Base-by-base conservation (phyloP, 345 rosid species). In the Moricandia moricandioides region DNA sequence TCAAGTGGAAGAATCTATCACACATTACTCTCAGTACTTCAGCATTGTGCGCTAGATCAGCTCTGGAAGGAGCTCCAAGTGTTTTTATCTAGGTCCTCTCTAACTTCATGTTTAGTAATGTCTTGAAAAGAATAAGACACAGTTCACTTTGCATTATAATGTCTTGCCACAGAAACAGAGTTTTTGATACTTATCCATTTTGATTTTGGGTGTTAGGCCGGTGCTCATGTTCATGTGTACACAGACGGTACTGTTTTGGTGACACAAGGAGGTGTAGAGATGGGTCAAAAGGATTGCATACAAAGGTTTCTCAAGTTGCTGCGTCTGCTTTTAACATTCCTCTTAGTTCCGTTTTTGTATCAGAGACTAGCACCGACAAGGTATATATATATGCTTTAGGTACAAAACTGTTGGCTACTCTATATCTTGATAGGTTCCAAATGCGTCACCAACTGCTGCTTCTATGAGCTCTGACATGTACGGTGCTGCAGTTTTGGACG, bases 261-360 rank as follows among this genome's bases (percentile, higher is more conserved):
- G 62, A 84, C 97, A 30, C 97, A 91, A 76, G 98, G 97, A 65
- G 98, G 97, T 59, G 97, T 94, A 51, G 98, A 94, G 83, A 94
- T 94, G 98, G 97, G 98, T 30, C 98, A 90, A n/a, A n/a, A 88
- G 98, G 98, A 60, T 85, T 94, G 65, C 97, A 91, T 82, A 94
- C 98, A 65, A 94, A 94, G 82, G 89, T 94, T 49, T 96, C 97
- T 59, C 98, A 94, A 81, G 83, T 91, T 83, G 96, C 95, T 78
- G 97, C 98, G 4, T 89, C 97, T 33, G 88, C 91, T 63, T 94
- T 94, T 76, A 85, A 84, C 75, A 86, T 94, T 62, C 87, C 96
- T 37, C 89, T 94, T 62, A 83, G 81, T 72, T 91, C 89, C 2
- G 95, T 94, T 67, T 94, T 89, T 73, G 84, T 94, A 80, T 94